phyloP scores from a whole-genome alignment of 345 rosid genomes.

The thale cress (Arabidopsis thaliana) region TAIR10.1 NC_003070.9:28683501-28684000 shows the following conservation, averaged over 20 bases:
- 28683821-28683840: constrained; percentile 13
- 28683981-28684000: too few species aligned
- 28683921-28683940: too few species aligned
- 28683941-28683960: too few species aligned
- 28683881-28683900: not conserved
- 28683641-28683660: not conserved
- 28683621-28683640: not conserved
- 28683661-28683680: constrained; percentile 9
- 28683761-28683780: constrained; percentile 1
- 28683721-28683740: not conserved
- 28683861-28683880: not conserved
- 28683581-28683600: not conserved
- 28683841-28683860: not conserved
- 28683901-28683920: too few species aligned
- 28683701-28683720: constrained; percentile 5
- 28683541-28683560: not conserved
- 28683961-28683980: too few species aligned
- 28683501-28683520: not conserved
- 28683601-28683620: constrained; percentile 10
- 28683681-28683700: constrained; percentile 5
- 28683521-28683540: not conserved
- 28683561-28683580: constrained; percentile 28
- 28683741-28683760: not conserved
- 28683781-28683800: not conserved
- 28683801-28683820: not conserved